phyloP scores from a whole-genome alignment of 768 basidiomycete species.

The Leccinum imitatum region DNA sequence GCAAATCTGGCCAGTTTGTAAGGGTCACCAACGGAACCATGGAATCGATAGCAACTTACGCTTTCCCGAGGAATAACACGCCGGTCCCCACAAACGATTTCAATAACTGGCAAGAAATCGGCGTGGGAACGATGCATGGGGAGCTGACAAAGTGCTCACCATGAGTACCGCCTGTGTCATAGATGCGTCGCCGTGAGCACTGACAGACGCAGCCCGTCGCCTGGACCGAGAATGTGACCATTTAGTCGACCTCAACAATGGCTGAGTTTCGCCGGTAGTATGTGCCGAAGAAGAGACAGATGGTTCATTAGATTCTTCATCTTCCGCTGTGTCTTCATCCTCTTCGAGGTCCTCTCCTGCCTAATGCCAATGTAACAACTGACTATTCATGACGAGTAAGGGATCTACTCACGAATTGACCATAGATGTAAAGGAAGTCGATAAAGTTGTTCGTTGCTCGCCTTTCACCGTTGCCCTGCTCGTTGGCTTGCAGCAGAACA shows the following conservation, averaged over 20 bases:
- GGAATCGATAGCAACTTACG: constrained; percentile 41
- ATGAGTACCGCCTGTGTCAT: constrained; percentile 91
- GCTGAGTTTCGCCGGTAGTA: constrained; percentile 47
- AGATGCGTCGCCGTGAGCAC: constrained; percentile 80
- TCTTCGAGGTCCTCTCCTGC: constrained; percentile 92
- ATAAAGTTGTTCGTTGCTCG: constrained; percentile 82
- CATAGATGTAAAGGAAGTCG: constrained; percentile 92
- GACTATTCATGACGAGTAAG: neutral
- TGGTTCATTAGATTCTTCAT: constrained; percentile 48
- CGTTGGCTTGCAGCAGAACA: constrained; percentile 67
- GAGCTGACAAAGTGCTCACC: constrained; percentile 45
- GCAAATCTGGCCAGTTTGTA: constrained; percentile 60
- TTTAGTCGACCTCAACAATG: constrained; percentile 45
- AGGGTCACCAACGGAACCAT: constrained; percentile 4
- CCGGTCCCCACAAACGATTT: constrained; percentile 97
- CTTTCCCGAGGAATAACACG: constrained; percentile 93
- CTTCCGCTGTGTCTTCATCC: constrained; percentile 65
- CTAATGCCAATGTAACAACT: constrained; percentile 38
- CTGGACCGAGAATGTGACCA: constrained; percentile 53
- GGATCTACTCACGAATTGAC: constrained; percentile 79
- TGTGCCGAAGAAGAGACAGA: constrained; percentile 8
- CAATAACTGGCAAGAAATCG: constrained; percentile 54
- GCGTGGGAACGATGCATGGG: constrained; percentile 3
- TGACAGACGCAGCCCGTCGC: constrained; percentile 55
- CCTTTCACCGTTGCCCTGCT: constrained; percentile 59